Base-by-base conservation (phyloP, 768 basidiomycete species). In the Lanmaoa rubissima region DNA sequence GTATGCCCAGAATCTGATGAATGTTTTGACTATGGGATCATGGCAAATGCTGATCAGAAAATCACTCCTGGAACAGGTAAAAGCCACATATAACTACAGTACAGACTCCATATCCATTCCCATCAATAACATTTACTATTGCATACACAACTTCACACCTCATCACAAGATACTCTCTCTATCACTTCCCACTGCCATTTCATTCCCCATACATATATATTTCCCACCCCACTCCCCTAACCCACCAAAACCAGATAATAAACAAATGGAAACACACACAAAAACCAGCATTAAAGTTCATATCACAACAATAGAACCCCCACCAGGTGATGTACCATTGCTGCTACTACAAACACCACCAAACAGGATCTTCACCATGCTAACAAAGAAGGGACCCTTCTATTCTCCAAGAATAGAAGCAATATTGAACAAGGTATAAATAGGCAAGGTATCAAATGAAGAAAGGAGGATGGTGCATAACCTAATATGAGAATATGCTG, bases 41-140 rank as follows among this genome's bases (percentile, higher is more conserved):
- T 54, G 53, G 53, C 14, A 2, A 1, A 26, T 35, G 11, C 11
- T 54, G 10, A 34, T 54, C 6, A 24, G 53, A 0, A 54, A 54
- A 19, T 40, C 32, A 5, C 16, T 54, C 0, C 32, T 54, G 8
- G 40, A 54, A n/a, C 53, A 54, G 12, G 1, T 48, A 26, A 17
- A 26, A 17, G 46, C 39, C 1, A 24, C 14, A 1, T 39, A 54
- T 1, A 10, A 54, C 21, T 54, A 47, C n/a, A 5, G 19, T 7
- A 24, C 13, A 0, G 24, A 43, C 13, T 11, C 19, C n/a, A 43
- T 43, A 8, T 5, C 42, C 11, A 26, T 24, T 24, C 5, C 42
- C 4, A 14, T 12, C 6, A 11, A 43, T 24, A 7, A 2, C 7
- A 14, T 12, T 5, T 13, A 21, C 42, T 3, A 43, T 13, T 2